Evolutionary conservation across 352 stramenopile species (phyloP), one percentile per base, ranked within the genome.

Genomic region (Peronospora farinosa): DNA sequence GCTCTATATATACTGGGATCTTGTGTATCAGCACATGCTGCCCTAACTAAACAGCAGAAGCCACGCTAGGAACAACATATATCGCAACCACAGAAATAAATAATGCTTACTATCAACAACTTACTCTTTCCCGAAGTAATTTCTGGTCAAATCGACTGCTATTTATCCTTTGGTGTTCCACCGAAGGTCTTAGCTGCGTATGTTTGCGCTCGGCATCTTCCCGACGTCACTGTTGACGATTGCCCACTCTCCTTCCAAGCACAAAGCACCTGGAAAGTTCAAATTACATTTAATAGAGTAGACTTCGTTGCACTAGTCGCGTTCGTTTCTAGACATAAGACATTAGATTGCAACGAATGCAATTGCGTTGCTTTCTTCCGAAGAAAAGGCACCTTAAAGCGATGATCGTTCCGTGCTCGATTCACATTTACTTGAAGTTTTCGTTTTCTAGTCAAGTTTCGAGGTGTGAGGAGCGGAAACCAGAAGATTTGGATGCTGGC

Each of bases 361-460:
- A 88, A 51, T 15, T 63, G 67, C 16, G 77, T 74, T n/a, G 74
- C 74, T 49, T 86, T 88, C 35, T 86, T 60, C 40, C 79, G 81
- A 15, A 91, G 50, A 54, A 88, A 91, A 6, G 57, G 58, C 17
- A 79, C 60, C 17, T 91, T 77, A 23, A 88, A 80, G 43, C 85
- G 84, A 13, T 62, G 57, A 17, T 69, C 57, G 11, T 69, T 66
- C 21, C 61, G 57, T 16, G 57, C 61, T 12, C 61, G 51, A 35
- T 69, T 66, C 21, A 57, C 52, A 36, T 69, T 63, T 7, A 35
- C 40, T 47, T 69, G 63, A n/a, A 54, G 59, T 47, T 65, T 70
- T 30, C 47, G 50, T 33, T 62, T 66, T 42, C 38, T 52, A 48
- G 38, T 53, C 28, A 51, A 45, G 5, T 65, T 60, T 7, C 41